phyloP scores from a whole-genome alignment of 345 rosid species.

The Toxicodendron radicans region DNA sequence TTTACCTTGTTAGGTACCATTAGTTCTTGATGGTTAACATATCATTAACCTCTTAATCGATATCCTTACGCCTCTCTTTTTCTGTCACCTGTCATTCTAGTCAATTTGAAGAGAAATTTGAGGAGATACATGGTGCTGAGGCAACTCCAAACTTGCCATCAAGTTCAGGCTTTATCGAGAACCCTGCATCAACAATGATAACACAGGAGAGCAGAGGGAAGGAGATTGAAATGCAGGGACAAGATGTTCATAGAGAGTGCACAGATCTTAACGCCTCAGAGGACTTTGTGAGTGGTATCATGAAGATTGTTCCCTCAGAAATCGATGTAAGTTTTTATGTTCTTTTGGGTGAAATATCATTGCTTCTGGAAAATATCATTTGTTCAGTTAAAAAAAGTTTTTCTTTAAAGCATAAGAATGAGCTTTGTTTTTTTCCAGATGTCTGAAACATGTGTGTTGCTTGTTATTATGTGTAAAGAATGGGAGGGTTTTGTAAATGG shows the following conservation, averaged over 20 bases:
- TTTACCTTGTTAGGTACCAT: constrained; percentile 88
- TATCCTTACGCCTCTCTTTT: constrained; percentile 10
- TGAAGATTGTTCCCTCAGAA: constrained; percentile 94
- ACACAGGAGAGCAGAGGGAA: constrained; percentile 50
- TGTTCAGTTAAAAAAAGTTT: background rate
- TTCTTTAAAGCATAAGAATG: background rate
- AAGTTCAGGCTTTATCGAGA: constrained; percentile 52
- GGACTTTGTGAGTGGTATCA: constrained; percentile 81
- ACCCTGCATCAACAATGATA: constrained; percentile 30
- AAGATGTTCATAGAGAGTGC: constrained; percentile 46
- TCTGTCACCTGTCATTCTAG: constrained; percentile 29
- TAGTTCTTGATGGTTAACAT: constrained; percentile 20
- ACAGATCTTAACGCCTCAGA: constrained; percentile 59
- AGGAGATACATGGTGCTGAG: constrained; percentile 66
- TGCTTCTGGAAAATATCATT: constrained; percentile 7
- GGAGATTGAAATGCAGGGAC: constrained; percentile 50
- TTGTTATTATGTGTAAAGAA: background rate
- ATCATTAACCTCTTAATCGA: background rate
- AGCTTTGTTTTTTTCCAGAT: constrained; percentile 1
- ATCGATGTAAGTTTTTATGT: constrained; percentile 63
- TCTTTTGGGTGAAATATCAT: constrained; percentile 3
- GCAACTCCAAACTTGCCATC: constrained; percentile 56
- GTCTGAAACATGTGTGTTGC: background rate
- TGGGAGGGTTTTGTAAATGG: background rate
- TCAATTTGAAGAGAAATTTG: constrained; percentile 91